Evolutionary conservation across 371 early-diverging fungal species (phyloP), one percentile per base, ranked within the genome.

Genomic region (Funneliformis caledonium): DNA sequence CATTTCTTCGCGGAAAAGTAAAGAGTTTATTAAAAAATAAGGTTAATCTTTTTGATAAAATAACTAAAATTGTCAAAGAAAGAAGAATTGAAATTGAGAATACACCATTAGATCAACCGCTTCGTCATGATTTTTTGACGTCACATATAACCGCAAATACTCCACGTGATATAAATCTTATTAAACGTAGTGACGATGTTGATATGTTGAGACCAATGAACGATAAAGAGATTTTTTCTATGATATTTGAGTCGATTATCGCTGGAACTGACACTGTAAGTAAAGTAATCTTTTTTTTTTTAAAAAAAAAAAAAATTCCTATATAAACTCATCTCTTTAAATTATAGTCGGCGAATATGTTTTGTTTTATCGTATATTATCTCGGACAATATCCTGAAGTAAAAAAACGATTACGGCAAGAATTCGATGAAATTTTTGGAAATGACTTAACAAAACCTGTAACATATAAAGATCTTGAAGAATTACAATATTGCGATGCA

Each of bases 141-240:
- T 37, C 62, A 19, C 60, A 60, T 26, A 60, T 75, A 10, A 75
- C 61, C 14, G 75, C 75, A 16, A 74, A 74, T 19, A 74, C 75
- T 11, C n/a, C 42, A 75, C 14, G 33, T 16, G 60, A 75, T 60
- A 42, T 48, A 12, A 72, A n/a, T 72, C 5, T 4, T 61, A 6
- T 22, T 31, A 16, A n/a, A 72, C 16, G 22, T 52, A 45, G 45
- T 45, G 72, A 6, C 4, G 47, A 72, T 61, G 9, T n/a, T 14
- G 33, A 60, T 14, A 16, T 60, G 19, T 56, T 11, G 14, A 76
- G 45, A 33, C 42, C 59, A 60, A 19, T n/a, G 61, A 61, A 37
- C 2, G 37, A 59, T 12, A 11, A 74, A 48, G 56, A 56, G 45
- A 72, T 72, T 14, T 16, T 19, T 16, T 4, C 19, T 10, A 33